These are phyloP conservation scores for Antitrichia curtipendula DNA, from an alignment of 225 moss, liverwort and hornwort species.

Conservation along the genomic window DNA sequence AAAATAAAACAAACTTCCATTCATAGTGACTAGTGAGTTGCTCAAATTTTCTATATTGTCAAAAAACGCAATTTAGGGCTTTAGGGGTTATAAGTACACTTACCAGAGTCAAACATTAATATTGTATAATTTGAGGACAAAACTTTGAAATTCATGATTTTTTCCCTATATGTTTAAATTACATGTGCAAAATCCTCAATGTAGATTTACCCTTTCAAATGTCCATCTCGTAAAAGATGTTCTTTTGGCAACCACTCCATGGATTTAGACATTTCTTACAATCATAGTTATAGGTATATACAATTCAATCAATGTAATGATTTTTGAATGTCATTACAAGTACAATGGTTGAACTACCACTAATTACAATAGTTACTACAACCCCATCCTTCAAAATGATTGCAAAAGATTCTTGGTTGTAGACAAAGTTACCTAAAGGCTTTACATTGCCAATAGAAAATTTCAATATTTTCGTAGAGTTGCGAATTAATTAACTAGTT, in stretches of 20 bases:
- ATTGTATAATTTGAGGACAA: too few relatives aligned
- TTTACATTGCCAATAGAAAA: not conserved
- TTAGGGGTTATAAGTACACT: too few relatives aligned
- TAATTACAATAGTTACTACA: not conserved
- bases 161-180: not conserved
- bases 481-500: too few relatives aligned
- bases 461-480: rapidly evolving
- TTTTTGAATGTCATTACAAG: not conserved
- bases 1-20: too few relatives aligned
- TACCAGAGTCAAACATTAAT: too few relatives aligned
- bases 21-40: too few relatives aligned
- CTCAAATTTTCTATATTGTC: too few relatives aligned
- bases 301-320: not conserved
- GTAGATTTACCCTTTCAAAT: not conserved
- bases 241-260: not conserved
- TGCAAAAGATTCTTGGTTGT: too few relatives aligned
- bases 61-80: too few relatives aligned
- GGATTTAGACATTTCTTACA: not conserved
- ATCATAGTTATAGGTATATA: not conserved
- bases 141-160: too few relatives aligned
- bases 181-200: not conserved
- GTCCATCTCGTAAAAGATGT: not conserved
- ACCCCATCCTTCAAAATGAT: not conserved
- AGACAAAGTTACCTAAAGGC: too few relatives aligned
- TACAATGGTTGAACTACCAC: rapidly evolving